Conservation (phyloP, 345 rosid species). For the Pistacia integerrima region DNA sequence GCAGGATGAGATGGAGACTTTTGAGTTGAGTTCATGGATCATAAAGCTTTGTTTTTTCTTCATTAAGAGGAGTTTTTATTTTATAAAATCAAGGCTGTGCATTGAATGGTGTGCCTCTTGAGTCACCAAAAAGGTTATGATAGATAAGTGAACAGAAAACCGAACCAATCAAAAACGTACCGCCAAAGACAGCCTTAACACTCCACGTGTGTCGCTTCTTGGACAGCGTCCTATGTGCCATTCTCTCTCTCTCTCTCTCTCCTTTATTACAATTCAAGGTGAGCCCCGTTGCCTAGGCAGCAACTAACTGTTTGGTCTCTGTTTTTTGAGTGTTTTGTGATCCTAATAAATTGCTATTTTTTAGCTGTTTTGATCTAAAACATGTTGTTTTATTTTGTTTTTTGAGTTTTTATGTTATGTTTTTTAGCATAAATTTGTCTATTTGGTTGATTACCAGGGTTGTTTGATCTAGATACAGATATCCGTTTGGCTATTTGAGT, state of each 20-base stretch:
- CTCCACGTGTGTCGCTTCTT: conserved; percentile 1
- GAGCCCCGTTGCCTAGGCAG: background rate
- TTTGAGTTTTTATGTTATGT: background rate
- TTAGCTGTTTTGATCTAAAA: background rate
- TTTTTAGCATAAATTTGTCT: background rate
- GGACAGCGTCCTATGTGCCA: background rate
- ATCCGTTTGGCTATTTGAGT: conserved; percentile 16
- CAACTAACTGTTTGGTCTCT: background rate
- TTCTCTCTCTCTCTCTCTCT: background rate
- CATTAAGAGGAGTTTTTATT: too few species aligned
- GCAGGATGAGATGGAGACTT: background rate
- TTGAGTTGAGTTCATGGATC: background rate
- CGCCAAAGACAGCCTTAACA: background rate
- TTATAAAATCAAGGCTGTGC: background rate
- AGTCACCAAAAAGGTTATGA: background rate
- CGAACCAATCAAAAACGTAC: background rate
- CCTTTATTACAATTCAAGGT: background rate
- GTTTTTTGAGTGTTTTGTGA: too few species aligned
- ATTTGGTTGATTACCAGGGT: conserved; percentile 7
- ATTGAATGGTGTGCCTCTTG: background rate
- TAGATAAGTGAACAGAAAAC: too few species aligned
- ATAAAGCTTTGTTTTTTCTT: too few species aligned
- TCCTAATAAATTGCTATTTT: background rate
- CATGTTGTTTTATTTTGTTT: background rate
- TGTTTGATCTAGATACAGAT: background rate